Evolutionary conservation across 768 basidiomycete species (phyloP).

Genomic region (Macrolepiota albuminosa): DNA sequence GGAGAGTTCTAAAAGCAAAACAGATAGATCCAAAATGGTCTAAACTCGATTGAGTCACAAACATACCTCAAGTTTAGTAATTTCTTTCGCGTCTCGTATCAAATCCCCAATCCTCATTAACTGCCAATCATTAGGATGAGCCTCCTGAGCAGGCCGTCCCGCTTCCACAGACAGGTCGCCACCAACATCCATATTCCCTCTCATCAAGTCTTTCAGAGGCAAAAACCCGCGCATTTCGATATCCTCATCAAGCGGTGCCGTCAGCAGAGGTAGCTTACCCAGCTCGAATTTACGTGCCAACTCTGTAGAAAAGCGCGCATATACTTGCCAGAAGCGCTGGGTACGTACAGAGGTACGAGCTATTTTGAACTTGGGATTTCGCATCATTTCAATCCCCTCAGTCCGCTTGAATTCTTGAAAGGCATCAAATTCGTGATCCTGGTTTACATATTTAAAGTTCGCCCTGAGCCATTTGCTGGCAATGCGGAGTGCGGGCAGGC

Average conservation of each 20-base stretch:
- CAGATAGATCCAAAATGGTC: neutral
- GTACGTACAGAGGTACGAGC: conserved; percentile 35
- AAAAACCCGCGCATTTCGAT: conserved; percentile 83
- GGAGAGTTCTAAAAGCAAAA: conserved; percentile 33
- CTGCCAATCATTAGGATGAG: conserved; percentile 92
- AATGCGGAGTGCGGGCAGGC: conserved; percentile 82
- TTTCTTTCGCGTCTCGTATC: conserved; percentile 58
- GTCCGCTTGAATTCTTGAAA: conserved; percentile 26
- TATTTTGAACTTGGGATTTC: conserved; percentile 26
- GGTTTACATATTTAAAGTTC: conserved; percentile 64
- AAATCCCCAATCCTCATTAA: conserved; percentile 91
- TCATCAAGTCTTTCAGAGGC: conserved; percentile 66
- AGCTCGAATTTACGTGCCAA: conserved; percentile 67
- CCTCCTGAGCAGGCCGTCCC: conserved; percentile 26
- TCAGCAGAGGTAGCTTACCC: conserved; percentile 51
- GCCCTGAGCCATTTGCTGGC: conserved; percentile 85
- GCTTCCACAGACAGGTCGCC: conserved; percentile 18
- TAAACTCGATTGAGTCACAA: conserved; percentile 1
- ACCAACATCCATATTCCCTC: conserved; percentile 22
- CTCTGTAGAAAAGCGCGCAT: conserved; percentile 58
- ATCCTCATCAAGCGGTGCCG: conserved; percentile 81
- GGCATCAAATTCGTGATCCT: conserved; percentile 35
- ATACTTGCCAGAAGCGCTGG: conserved; percentile 66
- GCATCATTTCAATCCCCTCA: conserved; percentile 23
- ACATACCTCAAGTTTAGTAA: conserved; percentile 58